Conservation (phyloP, 768 basidiomycete genomes). For the Pleurotus giganteus region DNA sequence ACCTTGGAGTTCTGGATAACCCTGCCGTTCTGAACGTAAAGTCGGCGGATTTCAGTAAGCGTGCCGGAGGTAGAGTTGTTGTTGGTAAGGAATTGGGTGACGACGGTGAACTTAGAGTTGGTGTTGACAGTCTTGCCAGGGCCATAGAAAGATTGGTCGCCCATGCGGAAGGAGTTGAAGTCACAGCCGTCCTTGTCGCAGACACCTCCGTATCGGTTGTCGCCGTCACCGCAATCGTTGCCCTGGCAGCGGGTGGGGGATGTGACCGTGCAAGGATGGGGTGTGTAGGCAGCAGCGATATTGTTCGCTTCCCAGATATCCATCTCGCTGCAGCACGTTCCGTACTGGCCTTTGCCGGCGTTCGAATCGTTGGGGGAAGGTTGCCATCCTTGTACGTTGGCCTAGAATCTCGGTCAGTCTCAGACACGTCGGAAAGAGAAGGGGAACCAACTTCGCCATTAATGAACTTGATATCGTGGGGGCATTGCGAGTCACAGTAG, state of each 20-base stretch:
- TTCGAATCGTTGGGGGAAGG: slow-evolving; percentile 26
- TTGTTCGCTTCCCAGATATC: slow-evolving; percentile 42
- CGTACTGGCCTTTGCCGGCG: slow-evolving; percentile 33
- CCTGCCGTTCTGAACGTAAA: slow-evolving; percentile 20
- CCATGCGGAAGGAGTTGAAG: slow-evolving; percentile 48
- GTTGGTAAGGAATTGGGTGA: slow-evolving; percentile 41
- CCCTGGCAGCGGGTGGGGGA: slow-evolving; percentile 35
- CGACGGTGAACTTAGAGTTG: slow-evolving; percentile 36
- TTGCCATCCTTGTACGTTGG: slow-evolving; percentile 39
- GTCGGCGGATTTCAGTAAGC: slow-evolving; percentile 37
- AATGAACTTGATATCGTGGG: slow-evolving; percentile 47
- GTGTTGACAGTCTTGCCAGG: slow-evolving; percentile 38
- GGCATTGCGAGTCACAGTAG: slow-evolving; percentile 34
- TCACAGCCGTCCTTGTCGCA: slow-evolving; percentile 46
- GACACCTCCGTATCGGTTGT: slow-evolving; percentile 29
- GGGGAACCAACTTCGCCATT: slow-evolving; percentile 40
- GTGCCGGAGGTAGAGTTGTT: slow-evolving; percentile 33
- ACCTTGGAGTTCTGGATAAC: slow-evolving; percentile 37
- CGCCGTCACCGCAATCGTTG: slow-evolving; percentile 23
- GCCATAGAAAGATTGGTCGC: slow-evolving; percentile 38
- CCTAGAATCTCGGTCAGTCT: slow-evolving; percentile 14
- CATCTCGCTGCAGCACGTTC: slow-evolving; percentile 40
- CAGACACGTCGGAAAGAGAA: slow-evolving; percentile 21
- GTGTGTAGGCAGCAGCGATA: slow-evolving; percentile 33
- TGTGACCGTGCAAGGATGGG: slow-evolving; percentile 36